Evolutionary conservation across 1,284 basidiomycete species (phyloP), one percentile per base, ranked within the genome.

Genomic region (Polyporus tsugae): DNA sequence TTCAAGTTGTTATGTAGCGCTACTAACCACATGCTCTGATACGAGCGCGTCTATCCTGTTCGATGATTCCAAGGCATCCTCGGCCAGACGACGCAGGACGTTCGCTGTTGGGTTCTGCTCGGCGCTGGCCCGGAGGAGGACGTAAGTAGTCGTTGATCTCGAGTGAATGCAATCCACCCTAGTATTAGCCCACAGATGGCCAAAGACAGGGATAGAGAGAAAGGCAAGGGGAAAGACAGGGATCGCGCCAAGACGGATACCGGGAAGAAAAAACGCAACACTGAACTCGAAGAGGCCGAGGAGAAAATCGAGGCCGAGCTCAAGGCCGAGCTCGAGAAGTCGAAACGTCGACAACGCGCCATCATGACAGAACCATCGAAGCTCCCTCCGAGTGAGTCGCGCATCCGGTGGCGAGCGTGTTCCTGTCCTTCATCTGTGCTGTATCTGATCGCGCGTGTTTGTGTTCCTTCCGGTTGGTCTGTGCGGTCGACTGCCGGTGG

Each of bases 301-400:
- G 72, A 73, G 11, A 70, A 78, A 60, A 69, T 77, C 5, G 66
- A 73, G 44, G 53, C 62, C 10, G n/a, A n/a, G n/a, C 69, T 76
- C 46, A 75, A 69, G 44, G 72, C 70, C 0, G 69, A 74, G 60
- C 74, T 78, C 25, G 68, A 69, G 60, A 71, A 63, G 65, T 46
- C 70, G 10, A 63, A 69, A 68, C 53, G 66, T 63, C 44, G 61
- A 62, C 58, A 64, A 22, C 38, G 66, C 35, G 70, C 70, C 25
- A 41, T 70, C 5, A 64, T 66, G 46, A 59, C 73, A 62, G 64
- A 63, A 15, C 62, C 71, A 25, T 66, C 75, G 19, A 74, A 76
- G 53, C 67, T 74, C 36, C 63, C 73, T 15, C 69, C 75, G 10
- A 73, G 69, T 65, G 70, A 55, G 49, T 64, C 39, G 4, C 13